Conservation (phyloP, 1,139 yeast genomes). For the Hansenula anomala region DNA sequence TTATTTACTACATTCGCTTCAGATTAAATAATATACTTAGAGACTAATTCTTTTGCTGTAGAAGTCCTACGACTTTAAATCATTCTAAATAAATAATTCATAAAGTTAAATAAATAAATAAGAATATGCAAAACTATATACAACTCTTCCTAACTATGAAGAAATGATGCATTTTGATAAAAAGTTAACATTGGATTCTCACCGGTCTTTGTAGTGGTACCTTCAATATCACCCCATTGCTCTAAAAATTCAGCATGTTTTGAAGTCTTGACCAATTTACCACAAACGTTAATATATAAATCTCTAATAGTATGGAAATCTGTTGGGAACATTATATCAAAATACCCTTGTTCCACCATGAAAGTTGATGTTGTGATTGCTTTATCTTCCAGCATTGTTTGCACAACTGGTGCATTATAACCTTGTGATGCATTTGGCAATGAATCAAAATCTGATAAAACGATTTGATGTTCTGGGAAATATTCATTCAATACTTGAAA, state of each 20-base stretch:
- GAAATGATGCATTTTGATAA: conserved; percentile 72
- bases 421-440: conserved; percentile 61
- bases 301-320: conserved; percentile 63
- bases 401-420: conserved; percentile 78
- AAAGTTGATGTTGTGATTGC: conserved; percentile 51
- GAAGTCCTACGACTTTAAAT: no score
- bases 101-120: neutral
- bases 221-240: conserved; percentile 68
- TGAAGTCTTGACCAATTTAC: conserved; percentile 50
- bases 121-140: no score
- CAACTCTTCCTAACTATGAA: conserved; percentile 34
- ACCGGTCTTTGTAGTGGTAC: conserved; percentile 69
- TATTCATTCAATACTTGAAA: conserved; percentile 56
- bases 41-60: no score
- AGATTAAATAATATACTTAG: no score
- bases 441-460: conserved; percentile 69
- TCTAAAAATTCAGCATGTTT: conserved; percentile 62
- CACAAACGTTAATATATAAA: conserved; percentile 60
- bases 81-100: no score
- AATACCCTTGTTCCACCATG: conserved; percentile 80
- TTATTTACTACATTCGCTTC: no score
- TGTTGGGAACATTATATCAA: conserved; percentile 86
- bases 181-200: conserved; percentile 87
- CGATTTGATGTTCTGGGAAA: conserved; percentile 72
- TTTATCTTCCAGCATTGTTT: conserved; percentile 62